Evolutionary conservation across 495 filamentous ascomycete genomes (phyloP).

Genomic region (Trichocladium antarcticum): DNA sequence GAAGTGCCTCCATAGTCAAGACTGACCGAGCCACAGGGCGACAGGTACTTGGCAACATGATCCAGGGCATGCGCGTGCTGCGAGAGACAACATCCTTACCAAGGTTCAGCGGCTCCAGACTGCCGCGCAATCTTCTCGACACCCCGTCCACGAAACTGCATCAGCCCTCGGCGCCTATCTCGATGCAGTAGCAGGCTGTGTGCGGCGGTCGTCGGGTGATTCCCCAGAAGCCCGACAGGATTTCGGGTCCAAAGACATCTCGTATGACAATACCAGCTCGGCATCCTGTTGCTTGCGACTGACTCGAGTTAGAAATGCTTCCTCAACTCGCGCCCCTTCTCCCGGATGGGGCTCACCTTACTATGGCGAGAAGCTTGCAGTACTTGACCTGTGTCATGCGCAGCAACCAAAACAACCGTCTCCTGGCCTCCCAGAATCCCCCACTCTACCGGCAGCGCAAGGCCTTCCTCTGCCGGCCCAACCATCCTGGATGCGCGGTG

Average conservation of each 20-base stretch:
- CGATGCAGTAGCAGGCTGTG: conserved; percentile 4
- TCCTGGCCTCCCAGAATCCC: conserved; percentile 2
- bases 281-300: no score
- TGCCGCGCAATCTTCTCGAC: not conserved
- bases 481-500: conserved; percentile 2
- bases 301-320: no score
- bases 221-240: not conserved
- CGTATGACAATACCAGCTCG: no score
- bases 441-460: not conserved
- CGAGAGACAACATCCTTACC: conserved; percentile 1
- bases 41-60: no score
- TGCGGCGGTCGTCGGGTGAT: not conserved
- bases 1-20: no score
- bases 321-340: no score
- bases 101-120: conserved; percentile 11
- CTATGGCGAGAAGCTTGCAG: not conserved
- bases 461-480: not conserved
- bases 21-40: no score
- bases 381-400: not conserved
- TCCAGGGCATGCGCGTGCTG: not conserved
- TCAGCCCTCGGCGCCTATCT: conserved; percentile 10
- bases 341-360: not conserved
- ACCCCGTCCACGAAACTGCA: not conserved
- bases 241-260: not conserved
- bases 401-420: not conserved